These are phyloP conservation scores for Dianthus caryophyllus DNA, from an alignment of 148 eudicot genomes.

Conservation along the genomic window DNA sequence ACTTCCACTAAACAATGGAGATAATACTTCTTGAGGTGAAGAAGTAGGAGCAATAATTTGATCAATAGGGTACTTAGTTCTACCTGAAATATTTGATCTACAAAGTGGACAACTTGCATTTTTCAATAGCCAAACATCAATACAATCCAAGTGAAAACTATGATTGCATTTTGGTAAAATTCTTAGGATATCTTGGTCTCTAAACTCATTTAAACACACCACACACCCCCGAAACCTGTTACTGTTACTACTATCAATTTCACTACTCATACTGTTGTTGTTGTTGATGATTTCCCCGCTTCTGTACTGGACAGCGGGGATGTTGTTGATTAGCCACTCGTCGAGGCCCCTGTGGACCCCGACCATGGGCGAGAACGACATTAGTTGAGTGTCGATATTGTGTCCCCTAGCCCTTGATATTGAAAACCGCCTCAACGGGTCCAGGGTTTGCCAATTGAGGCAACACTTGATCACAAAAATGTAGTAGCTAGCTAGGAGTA, in stretches of 20 bases:
- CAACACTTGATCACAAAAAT: slow-evolving; percentile 66
- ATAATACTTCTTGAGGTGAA: slow-evolving; percentile 53
- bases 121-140: slow-evolving; percentile 73
- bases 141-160: slow-evolving; percentile 73
- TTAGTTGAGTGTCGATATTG: slow-evolving; percentile 25
- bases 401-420: slow-evolving; percentile 15
- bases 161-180: slow-evolving; percentile 67
- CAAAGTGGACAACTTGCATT: slow-evolving; percentile 87
- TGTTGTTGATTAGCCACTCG: slow-evolving; percentile 53
- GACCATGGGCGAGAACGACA: slow-evolving; percentile 47
- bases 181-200: slow-evolving; percentile 52
- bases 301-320: slow-evolving; percentile 60
- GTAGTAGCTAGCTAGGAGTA: slow-evolving; percentile 61
- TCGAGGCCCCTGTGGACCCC: slow-evolving; percentile 51
- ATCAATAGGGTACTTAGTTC: slow-evolving; percentile 35
- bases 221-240: slow-evolving; percentile 45
- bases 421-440: slow-evolving; percentile 48
- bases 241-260: neutral
- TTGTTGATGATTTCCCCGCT: slow-evolving; percentile 3
- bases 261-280: slow-evolving; percentile 6
- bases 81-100: slow-evolving; percentile 61
- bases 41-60: slow-evolving; percentile 65
- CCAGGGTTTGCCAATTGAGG: slow-evolving; percentile 53
- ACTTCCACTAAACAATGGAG: slow-evolving; percentile 19
- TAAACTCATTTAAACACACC: slow-evolving; percentile 65